phyloP scores from a whole-genome alignment of 768 basidiomycete genomes.

The Cystofilobasidium macerans region DNA sequence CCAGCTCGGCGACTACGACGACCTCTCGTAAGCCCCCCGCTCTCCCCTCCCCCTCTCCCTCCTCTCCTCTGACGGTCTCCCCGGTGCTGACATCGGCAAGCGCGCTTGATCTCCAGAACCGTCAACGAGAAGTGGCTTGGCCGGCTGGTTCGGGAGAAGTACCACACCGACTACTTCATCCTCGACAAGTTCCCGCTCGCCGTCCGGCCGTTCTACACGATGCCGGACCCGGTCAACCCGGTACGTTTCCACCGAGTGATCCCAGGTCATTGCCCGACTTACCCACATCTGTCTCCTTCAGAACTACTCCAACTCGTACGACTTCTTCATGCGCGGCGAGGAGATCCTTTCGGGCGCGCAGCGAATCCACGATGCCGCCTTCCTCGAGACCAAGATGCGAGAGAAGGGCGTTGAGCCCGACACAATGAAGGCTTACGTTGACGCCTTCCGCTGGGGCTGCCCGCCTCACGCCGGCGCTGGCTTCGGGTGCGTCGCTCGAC shows the following conservation, averaged over 20 bases:
- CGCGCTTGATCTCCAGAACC: slow-evolving; percentile 58
- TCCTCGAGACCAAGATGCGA: slow-evolving; percentile 76
- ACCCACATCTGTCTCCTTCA: slow-evolving; percentile 35
- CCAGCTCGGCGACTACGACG: slow-evolving; percentile 60
- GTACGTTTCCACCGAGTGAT: slow-evolving; percentile 46
- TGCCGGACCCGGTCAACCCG: slow-evolving; percentile 87
- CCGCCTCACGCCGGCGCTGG: slow-evolving; percentile 95
- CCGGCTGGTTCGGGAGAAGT: slow-evolving; percentile 76
- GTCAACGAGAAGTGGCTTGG: slow-evolving; percentile 92
- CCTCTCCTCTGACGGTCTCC: background rate
- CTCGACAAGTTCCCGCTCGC: slow-evolving; percentile 97
- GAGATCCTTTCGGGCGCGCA: slow-evolving; percentile 98
- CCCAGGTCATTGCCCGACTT: too few species aligned
- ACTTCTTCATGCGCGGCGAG: slow-evolving; percentile 99
- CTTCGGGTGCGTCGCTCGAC: slow-evolving; percentile 46
- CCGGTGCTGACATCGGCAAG: too few species aligned
- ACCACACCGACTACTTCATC: slow-evolving; percentile 96
- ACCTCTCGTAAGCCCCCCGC: slow-evolving; percentile 50
- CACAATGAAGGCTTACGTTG: slow-evolving; percentile 81
- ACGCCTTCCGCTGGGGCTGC: slow-evolving; percentile 89
- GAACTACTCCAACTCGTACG: slow-evolving; percentile 94
- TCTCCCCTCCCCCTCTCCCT: background rate
- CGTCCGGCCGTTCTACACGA: slow-evolving; percentile 96
- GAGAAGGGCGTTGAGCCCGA: slow-evolving; percentile 73
- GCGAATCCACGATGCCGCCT: slow-evolving; percentile 79